phyloP scores from a whole-genome alignment of 768 basidiomycete genomes.

The Candolleomyces aberdarensis region DNA sequence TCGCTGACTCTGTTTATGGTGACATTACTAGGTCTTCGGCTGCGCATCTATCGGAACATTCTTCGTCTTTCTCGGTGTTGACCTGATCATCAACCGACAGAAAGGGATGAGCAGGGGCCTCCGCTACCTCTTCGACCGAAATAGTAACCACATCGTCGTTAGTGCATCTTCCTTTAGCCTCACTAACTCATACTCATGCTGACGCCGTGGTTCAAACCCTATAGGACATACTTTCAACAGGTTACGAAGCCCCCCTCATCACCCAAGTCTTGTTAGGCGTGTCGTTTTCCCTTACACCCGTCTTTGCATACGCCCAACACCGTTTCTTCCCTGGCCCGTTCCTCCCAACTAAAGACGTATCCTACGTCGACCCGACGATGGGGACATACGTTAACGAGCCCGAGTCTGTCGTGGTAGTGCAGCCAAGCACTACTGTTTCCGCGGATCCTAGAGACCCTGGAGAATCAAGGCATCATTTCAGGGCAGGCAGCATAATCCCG shows the following conservation, averaged over 20 bases:
- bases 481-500: too few relatives aligned
- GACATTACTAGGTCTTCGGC: constrained; percentile 32
- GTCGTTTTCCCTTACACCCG: constrained; percentile 57
- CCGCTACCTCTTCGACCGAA: constrained; percentile 61
- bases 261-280: constrained; percentile 50
- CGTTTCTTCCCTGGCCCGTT: not conserved
- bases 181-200: not conserved
- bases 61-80: constrained; percentile 50
- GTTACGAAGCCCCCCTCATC: constrained; percentile 48
- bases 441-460: not conserved
- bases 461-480: too few relatives aligned
- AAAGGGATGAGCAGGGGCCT: constrained; percentile 62
- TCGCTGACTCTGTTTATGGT: not conserved
- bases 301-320: constrained; percentile 10
- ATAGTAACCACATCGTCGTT: constrained; percentile 53
- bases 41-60: constrained; percentile 65
- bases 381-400: not conserved
- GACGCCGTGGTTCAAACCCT: not conserved
- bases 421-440: not conserved
- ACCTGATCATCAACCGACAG: constrained; percentile 56
- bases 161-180: constrained; percentile 15
- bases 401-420: not conserved
- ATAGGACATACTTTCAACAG: constrained; percentile 45
- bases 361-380: constrained; percentile 1
- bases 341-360: not conserved